phyloP scores from a whole-genome alignment of 805 yeast species.

The Hemisphaericaspora nanyangensis region DNA sequence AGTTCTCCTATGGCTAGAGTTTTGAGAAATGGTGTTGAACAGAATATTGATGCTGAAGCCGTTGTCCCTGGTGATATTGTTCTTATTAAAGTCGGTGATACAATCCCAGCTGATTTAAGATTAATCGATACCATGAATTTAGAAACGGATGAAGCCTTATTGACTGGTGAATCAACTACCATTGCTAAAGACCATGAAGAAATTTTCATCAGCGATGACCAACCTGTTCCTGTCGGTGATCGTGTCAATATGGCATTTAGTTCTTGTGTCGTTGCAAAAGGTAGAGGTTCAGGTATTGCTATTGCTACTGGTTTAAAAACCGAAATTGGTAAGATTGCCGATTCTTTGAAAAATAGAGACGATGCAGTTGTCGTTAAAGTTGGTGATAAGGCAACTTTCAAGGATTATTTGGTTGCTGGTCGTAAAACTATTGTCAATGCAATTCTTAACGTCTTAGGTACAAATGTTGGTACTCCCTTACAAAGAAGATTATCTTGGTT shows the following conservation, averaged over 20 bases:
- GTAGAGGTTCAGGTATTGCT: conserved; percentile 69
- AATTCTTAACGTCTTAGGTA: conserved; percentile 69
- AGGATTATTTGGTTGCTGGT: conserved; percentile 46
- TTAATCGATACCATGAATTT: conserved; percentile 56
- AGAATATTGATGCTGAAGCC: conserved; percentile 55
- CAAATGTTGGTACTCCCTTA: conserved; percentile 76
- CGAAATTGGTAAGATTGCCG: conserved; percentile 73
- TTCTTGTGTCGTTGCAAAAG: conserved; percentile 68
- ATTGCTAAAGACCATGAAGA: conserved; percentile 49
- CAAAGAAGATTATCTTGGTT: conserved; percentile 72
- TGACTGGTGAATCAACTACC: conserved; percentile 66
- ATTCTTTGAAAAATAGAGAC: conserved; percentile 43
- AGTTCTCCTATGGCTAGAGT: conserved; percentile 71
- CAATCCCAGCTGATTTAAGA: conserved; percentile 72
- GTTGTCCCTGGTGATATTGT: conserved; percentile 76
- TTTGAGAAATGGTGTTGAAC: conserved; percentile 55
- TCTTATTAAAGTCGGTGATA: conserved; percentile 63
- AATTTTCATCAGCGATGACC: conserved; percentile 29
- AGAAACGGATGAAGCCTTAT: conserved; percentile 66
- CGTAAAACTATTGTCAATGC: conserved; percentile 49
- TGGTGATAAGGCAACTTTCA: conserved; percentile 35
- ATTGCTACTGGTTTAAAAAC: conserved; percentile 66
- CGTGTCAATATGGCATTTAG: conserved; percentile 68
- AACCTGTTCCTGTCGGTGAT: conserved; percentile 62
- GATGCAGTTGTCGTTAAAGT: conserved; percentile 38